Evolutionary conservation across 2,329 filamentous ascomycete genomes (phyloP), one percentile per base, ranked within the genome.

Genomic region (Cercospora sp.): DNA sequence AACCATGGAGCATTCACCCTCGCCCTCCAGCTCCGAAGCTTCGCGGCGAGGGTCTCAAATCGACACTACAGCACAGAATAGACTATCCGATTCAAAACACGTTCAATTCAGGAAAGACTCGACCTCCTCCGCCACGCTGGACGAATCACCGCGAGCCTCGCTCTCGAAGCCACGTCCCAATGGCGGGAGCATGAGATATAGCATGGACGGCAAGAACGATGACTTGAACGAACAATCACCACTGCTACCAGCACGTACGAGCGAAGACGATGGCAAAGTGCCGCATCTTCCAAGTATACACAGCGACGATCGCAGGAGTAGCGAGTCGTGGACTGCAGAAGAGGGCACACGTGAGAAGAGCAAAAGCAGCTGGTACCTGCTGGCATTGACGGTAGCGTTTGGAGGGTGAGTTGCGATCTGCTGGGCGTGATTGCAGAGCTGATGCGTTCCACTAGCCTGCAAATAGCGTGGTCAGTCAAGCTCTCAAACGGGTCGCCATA

Each of bases 401-500:
- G 92, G 92, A 68, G 94, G 87, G 83, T 85, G 74, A 70, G 67
- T 69, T 28, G 30, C 30, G 26, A 53, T 28, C 8, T 16, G 66
- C 9, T 8, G 45, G 4, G 28, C 16, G 13, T 16, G 45, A 30
- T 57, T 58, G 31, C 30, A 59, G 36, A 20, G 63, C 62, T 68
- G 36, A 67, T 63, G 10, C n/a, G 18, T n/a, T 51, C 45, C 48
- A 36, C 48, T 63, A 86, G 92, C 26, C 83, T 98, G 70, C 94
- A 98, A 81, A 91, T 98, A 73, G 93, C 94, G 30, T 98, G 94
- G 94, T 94, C 94, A 1, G 93, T 97, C 51, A 94, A 98, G 80
- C 85, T 97, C 51, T 96, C 93, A 64, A 94, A 96, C 82, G 94
- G 94, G 74, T 97, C 94, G 63, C 84, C 84, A 58, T 86, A 84